These are phyloP conservation scores for Pyrenophora seminiperda DNA, from an alignment of 2,329 filamentous ascomycete genomes.

Conservation along the genomic window DNA sequence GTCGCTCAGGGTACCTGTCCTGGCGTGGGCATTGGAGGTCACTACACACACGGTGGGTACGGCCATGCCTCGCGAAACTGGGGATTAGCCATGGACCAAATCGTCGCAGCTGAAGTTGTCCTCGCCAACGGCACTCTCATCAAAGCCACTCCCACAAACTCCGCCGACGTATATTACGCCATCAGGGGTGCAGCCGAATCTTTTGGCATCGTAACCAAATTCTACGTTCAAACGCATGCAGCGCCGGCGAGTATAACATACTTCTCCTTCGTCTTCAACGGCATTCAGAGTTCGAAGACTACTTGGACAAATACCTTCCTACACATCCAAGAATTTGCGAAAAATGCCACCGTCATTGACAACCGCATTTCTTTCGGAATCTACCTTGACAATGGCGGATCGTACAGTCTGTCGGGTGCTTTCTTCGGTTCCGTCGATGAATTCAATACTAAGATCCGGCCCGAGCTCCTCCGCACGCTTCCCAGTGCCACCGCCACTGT, in stretches of 20 bases:
- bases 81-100: slow-evolving; percentile 45
- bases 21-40: slow-evolving; percentile 48
- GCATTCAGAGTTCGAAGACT: slow-evolving; percentile 34
- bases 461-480: slow-evolving; percentile 48
- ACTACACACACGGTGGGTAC: slow-evolving; percentile 46
- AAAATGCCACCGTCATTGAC: slow-evolving; percentile 50
- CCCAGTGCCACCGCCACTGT: slow-evolving; percentile 33
- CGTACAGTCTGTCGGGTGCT: slow-evolving; percentile 48
- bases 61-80: slow-evolving; percentile 44
- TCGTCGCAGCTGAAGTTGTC: slow-evolving; percentile 46
- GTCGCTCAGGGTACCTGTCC: slow-evolving; percentile 61
- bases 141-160: slow-evolving; percentile 42
- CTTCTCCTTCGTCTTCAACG: slow-evolving; percentile 34
- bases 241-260: slow-evolving; percentile 37
- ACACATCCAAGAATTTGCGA: slow-evolving; percentile 50
- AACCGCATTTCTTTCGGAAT: slow-evolving; percentile 50
- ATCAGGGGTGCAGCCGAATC: slow-evolving; percentile 50
- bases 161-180: slow-evolving; percentile 51
- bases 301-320: slow-evolving; percentile 48
- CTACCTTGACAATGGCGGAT: slow-evolving; percentile 46
- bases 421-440: slow-evolving; percentile 47
- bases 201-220: slow-evolving; percentile 49
- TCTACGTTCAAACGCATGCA: slow-evolving; percentile 42
- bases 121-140: slow-evolving; percentile 48
- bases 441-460: slow-evolving; percentile 48